Evolutionary conservation across 2,329 filamentous ascomycete species (phyloP), one percentile per base, ranked within the genome.

Genomic region (Penicillium oxalicum): DNA sequence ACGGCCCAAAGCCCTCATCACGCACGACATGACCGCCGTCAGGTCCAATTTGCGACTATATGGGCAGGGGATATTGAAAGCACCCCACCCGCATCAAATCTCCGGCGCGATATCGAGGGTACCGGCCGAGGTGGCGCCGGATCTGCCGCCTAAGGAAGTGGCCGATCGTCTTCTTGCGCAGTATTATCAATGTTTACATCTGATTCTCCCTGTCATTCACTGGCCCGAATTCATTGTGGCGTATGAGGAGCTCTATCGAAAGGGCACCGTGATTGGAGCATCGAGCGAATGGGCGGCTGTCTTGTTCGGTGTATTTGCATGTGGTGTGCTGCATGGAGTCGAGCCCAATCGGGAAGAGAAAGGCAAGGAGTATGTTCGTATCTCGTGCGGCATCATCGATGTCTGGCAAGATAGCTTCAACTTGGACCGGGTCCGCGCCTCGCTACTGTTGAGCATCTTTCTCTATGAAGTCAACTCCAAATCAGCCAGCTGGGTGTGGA

Each of bases 381-480:
- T 80, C 4, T 83, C 87, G 7, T 80, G 83, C 47, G 78, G 77
- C 45, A 75, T 86, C 43, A 80, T 89, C 44, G 88, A 95, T 63
- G 83, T 88, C 0, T 95, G 90, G 87, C 82, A 82, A 54, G 86
- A 95, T 59, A 81, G 87, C 32, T 82, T 87, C 55, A 82, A 80
- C 1, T 75, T 95, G 24, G 87, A 94, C 56, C 81, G 91, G 61
- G 88, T 83, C 2, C 80, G 88, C 44, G 77, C 83, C 1, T 76
- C 87, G 9, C 74, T 93, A 25, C 75, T 97, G 13, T 78, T 86
- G 40, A 85, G 87, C 51, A 78, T 95, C 25, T 94, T 86, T 55
- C 78, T 95, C 35, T 84, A 85, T 56, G 93, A 97, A 70, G 82
- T 87, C 70, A 96, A 96, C 61, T 74, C 90, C 44, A 90, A 87